These are phyloP conservation scores for Mucuna pruriens DNA, from an alignment of 306 rosid genomes.

Conservation along the genomic window DNA sequence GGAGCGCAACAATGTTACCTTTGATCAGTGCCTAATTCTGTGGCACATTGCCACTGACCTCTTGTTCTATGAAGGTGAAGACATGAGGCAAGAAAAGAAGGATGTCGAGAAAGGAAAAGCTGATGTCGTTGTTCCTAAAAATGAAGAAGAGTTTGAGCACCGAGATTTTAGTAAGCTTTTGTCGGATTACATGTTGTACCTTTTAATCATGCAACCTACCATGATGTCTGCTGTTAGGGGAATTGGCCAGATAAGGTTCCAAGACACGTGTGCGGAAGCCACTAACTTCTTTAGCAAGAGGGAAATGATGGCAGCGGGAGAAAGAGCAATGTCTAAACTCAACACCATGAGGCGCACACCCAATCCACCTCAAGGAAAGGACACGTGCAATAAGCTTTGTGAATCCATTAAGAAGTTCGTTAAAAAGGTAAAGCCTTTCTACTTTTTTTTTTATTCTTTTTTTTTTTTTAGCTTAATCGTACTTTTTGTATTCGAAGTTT, in stretches of 20 bases:
- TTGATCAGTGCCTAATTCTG: conserved; percentile 17
- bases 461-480: too few relatives aligned
- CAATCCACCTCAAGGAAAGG: too few relatives aligned
- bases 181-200: conserved; percentile 42
- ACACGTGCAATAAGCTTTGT: too few relatives aligned
- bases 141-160: neutral
- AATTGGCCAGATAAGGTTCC: conserved; percentile 30
- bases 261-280: conserved; percentile 34
- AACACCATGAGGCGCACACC: neutral
- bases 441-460: too few relatives aligned
- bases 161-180: conserved; percentile 19
- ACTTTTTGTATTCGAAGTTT: too few relatives aligned
- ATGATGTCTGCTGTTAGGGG: conserved; percentile 39
- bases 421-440: too few relatives aligned
- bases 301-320: neutral
- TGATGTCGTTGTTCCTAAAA: neutral
- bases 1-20: neutral
- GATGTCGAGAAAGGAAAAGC: neutral
- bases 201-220: conserved; percentile 30
- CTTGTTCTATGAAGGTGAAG: neutral
- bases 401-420: too few relatives aligned
- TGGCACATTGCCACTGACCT: conserved; percentile 49
- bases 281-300: conserved; percentile 43
- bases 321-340: neutral
- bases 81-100: neutral